These are phyloP conservation scores for Taiwanofungus camphoratus DNA, from an alignment of 1,284 basidiomycete genomes.

Conservation along the genomic window DNA sequence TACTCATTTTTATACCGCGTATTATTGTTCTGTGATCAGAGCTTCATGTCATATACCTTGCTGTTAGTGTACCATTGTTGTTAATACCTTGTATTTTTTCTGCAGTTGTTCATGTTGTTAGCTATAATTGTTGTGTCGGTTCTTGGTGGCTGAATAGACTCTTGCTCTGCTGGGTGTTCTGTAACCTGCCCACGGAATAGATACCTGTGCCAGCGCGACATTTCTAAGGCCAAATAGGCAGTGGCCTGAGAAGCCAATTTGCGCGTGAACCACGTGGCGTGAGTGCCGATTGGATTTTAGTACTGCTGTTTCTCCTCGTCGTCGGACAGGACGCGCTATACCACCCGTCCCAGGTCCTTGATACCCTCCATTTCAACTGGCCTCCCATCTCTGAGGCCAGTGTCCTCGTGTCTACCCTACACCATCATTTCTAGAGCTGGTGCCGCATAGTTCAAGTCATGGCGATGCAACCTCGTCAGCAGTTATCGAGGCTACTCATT, in stretches of 20 bases:
- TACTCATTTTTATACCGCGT: not conserved
- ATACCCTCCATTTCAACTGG: not conserved
- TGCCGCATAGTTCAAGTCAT: constrained; percentile 8
- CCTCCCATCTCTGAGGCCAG: not conserved
- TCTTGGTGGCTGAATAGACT: too few species aligned
- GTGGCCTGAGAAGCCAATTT: too few species aligned
- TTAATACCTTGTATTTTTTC: constrained; percentile 1
- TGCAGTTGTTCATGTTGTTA: too few species aligned
- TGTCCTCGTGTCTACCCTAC: not conserved
- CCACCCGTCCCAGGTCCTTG: constrained; percentile 1
- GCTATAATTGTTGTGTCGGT: too few species aligned
- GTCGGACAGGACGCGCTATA: constrained; percentile 5
- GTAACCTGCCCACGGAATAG: too few species aligned
- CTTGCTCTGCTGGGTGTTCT: too few species aligned
- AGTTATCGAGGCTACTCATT: constrained; percentile 31
- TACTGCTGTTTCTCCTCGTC: not conserved
- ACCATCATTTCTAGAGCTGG: not conserved
- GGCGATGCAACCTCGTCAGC: constrained; percentile 25
- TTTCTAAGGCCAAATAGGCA: too few species aligned
- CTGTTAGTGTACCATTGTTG: not conserved
- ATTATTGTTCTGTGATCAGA: constrained; percentile 1
- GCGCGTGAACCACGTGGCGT: too few species aligned
- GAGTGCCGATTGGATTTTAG: not conserved
- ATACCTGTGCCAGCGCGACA: too few species aligned
- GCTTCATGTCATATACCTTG: not conserved